Percentiles rank a stretch among this genome's conserved stretches.
Evolutionary conservation across 2,329 filamentous ascomycete genomes (phyloP).

Genomic region (Aspergillus tanneri): DNA sequence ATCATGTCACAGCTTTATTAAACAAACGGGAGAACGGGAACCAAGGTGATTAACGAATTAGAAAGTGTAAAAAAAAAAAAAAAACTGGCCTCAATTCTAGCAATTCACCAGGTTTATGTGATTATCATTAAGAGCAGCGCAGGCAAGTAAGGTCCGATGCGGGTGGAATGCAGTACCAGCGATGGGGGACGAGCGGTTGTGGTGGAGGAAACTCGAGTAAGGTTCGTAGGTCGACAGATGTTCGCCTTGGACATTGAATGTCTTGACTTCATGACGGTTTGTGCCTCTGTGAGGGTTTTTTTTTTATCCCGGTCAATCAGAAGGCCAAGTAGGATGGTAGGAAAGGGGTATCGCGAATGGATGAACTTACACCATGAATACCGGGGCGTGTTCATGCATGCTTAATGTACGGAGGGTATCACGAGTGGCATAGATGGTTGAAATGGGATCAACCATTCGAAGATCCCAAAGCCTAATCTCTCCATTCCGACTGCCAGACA

Average conservation of each 20-base stretch:
- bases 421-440: conserved; percentile 70
- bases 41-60: background rate
- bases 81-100: conserved; percentile 20
- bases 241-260: conserved; percentile 83
- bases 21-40: background rate
- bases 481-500: conserved; percentile 87
- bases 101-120: conserved; percentile 88
- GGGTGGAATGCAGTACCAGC: conserved; percentile 92
- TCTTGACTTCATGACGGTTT: conserved; percentile 81
- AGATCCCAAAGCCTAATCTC: conserved; percentile 97
- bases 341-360: background rate
- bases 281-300: conserved; percentile 77
- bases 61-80: background rate
- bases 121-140: conserved; percentile 79
- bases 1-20: background rate
- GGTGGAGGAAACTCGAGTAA: conserved; percentile 82
- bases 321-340: background rate
- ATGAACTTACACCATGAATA: conserved; percentile 82
- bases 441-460: conserved; percentile 74
- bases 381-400: conserved; percentile 93
- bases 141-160: conserved; percentile 86
- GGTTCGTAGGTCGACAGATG: conserved; percentile 83
- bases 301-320: conserved; percentile 14
- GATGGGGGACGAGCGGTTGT: conserved; percentile 77
- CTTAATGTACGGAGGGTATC: conserved; percentile 80